Base-by-base conservation (phyloP, 164 flowering plant genomes). In the Liriodendron chinense region DNA sequence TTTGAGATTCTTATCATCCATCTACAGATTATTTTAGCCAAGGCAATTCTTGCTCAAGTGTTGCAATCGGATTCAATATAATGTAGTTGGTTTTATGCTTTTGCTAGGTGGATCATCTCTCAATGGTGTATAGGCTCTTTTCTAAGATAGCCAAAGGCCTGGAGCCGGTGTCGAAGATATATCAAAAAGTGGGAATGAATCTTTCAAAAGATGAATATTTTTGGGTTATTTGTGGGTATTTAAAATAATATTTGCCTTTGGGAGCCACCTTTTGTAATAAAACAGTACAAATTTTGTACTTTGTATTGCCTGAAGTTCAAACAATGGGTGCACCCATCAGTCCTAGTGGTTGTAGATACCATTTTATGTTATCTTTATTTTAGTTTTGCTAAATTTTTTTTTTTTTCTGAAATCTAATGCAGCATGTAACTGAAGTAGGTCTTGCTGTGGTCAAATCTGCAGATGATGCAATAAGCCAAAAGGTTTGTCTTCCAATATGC, bases 1-100 rank as follows among this genome's bases (percentile, higher is more conserved):
- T 72, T n/a, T 81, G 65, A 34, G 78, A 47, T 53, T 18, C 56
- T 77, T 63, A 9, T 63, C 9, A 4, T 23, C 21, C 24, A 9
- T 18, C 9, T 23, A 21, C n/a, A 18, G 10, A 23, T 20, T 63
- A 8, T 63, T 49, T 49, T 7, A 49, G 10, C 53, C 7, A 49
- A 49, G 10, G 53, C 10, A 7, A 86, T 49, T 49, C 7, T 7
- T 49, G 10, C 10, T 49, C 10, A 49, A 49, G 9, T 49, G 10
- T 12, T 49, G 9, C 10, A 12, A 49, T 49, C 10, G 53, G 10
- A 49, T 49, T 7, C 10, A 12, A 49, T 49, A 49, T 12, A 49
- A 49, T 49, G 53, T 21, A 49, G 53, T 7, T 49, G 7, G 7
- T 49, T 49, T 48, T 48, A 7, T 49, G 7, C 10, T 12, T 49